A percentile compares a stretch with the other conserved stretches of the same genome.
Evolutionary conservation across 2,329 filamentous ascomycete genomes (phyloP).

Genomic region (Hypoxylon sp.): DNA sequence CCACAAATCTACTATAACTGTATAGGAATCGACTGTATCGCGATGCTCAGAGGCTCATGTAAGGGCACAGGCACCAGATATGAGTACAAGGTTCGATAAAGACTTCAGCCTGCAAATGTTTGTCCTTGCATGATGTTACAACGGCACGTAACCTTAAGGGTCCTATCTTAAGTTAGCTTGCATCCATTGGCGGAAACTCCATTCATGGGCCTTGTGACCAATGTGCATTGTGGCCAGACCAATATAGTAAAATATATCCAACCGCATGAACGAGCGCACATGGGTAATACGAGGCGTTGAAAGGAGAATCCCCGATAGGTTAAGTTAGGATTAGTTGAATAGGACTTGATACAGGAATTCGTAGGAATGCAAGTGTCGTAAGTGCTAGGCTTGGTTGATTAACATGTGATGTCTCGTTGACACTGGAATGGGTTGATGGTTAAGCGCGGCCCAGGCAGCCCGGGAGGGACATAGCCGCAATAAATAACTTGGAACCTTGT

Average conservation of each 20-base stretch:
- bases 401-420: constrained; percentile 28
- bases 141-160: constrained; percentile 20
- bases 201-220: constrained; percentile 13
- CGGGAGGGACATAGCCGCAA: neutral
- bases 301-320: neutral
- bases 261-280: neutral
- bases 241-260: neutral
- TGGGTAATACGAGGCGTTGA: neutral
- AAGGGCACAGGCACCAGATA: neutral
- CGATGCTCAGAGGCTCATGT: constrained; percentile 9
- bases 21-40: too few relatives aligned
- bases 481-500: neutral
- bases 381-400: neutral
- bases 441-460: constrained; percentile 29
- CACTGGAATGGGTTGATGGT: constrained; percentile 31
- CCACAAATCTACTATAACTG: neutral
- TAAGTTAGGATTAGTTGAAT: neutral
- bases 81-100: neutral
- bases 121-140: constrained; percentile 18
- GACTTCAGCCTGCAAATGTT: constrained; percentile 1
- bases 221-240: too few relatives aligned
- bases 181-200: constrained; percentile 4
- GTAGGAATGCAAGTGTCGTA: neutral
- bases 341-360: neutral
- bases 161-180: constrained; percentile 9